phyloP scores from a whole-genome alignment of 805 yeast genomes.

The Ogataea methylovora region DNA sequence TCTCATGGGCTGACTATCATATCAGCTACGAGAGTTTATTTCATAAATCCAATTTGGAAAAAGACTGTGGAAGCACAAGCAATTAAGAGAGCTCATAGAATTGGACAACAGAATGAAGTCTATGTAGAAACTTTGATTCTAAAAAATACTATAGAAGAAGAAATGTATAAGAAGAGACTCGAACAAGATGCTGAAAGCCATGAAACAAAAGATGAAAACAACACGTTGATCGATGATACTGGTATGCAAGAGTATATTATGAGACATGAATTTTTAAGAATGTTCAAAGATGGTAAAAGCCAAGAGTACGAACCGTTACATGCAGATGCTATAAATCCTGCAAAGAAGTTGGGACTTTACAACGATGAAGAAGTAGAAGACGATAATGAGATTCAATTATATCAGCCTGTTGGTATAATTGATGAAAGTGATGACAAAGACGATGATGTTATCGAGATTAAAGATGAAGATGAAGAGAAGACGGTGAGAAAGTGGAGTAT shows the following conservation, averaged over 20 bases:
- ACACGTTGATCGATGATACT: slow-evolving; percentile 47
- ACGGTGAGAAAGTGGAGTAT: slow-evolving; percentile 23
- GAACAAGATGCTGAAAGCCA: slow-evolving; percentile 8
- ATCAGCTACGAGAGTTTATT: slow-evolving; percentile 61
- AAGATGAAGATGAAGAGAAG: slow-evolving; percentile 8
- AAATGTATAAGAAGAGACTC: slow-evolving; percentile 40
- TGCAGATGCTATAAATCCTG: slow-evolving; percentile 15
- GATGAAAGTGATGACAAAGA: too few species aligned
- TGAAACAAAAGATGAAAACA: slow-evolving; percentile 8
- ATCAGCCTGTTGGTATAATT: neutral
- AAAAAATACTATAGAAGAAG: slow-evolving; percentile 59
- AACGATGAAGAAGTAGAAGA: slow-evolving; percentile 2
- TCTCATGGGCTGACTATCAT: slow-evolving; percentile 65
- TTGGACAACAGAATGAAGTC: slow-evolving; percentile 60
- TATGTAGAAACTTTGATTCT: slow-evolving; percentile 62
- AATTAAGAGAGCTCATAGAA: slow-evolving; percentile 69
- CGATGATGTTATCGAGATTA: slow-evolving; percentile 6
- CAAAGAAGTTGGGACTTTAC: slow-evolving; percentile 2
- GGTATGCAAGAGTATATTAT: slow-evolving; percentile 52
- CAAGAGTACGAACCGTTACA: slow-evolving; percentile 30
- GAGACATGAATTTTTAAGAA: slow-evolving; percentile 38
- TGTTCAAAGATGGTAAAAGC: slow-evolving; percentile 9
- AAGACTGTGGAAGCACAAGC: slow-evolving; percentile 68
- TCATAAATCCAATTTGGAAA: slow-evolving; percentile 68
- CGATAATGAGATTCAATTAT: slow-evolving; percentile 11